Conservation (phyloP, 2,329 filamentous ascomycete species). For the Cytospora leucostoma region DNA sequence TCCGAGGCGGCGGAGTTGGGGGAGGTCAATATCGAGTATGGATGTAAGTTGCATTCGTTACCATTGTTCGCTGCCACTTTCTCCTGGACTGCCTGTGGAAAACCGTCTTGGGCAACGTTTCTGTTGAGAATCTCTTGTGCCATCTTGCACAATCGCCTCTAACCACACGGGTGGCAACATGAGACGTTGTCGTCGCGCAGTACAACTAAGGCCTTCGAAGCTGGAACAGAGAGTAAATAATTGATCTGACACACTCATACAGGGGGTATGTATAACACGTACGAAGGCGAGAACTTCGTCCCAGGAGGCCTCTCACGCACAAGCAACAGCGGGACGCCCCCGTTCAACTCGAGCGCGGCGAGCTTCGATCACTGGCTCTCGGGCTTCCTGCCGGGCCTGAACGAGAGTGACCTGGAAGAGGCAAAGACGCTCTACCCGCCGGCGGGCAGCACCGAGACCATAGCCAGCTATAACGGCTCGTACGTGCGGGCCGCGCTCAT, state of each 20-base stretch:
- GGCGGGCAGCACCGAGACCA: conserved; percentile 48
- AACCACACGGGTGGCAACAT: background rate
- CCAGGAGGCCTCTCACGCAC: conserved; percentile 48
- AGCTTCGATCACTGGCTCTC: conserved; percentile 55
- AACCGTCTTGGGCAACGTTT: background rate
- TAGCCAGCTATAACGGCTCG: conserved; percentile 50
- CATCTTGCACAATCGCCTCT: background rate
- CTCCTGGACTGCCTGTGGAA: background rate
- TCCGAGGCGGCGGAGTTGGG: conserved; percentile 43
- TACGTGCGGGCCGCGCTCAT: conserved; percentile 57
- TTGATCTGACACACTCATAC: background rate
- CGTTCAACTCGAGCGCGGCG: conserved; percentile 51
- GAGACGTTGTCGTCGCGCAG: background rate
- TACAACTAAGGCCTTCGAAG: background rate
- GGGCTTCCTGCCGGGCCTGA: conserved; percentile 55
- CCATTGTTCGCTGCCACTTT: background rate
- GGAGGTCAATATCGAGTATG: conserved; percentile 46
- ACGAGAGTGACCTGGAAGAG: conserved; percentile 39
- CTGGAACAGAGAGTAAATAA: background rate
- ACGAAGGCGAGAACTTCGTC: conserved; percentile 65
- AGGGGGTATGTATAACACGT: conserved; percentile 59
- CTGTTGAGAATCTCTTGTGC: background rate
- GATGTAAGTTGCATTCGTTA: conserved; percentile 36
- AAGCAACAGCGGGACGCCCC: conserved; percentile 37
- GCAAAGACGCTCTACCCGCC: conserved; percentile 51